Evolutionary conservation across 2,329 filamentous ascomycete genomes (phyloP).

Genomic region (Myriosclerotinia curreyana): DNA sequence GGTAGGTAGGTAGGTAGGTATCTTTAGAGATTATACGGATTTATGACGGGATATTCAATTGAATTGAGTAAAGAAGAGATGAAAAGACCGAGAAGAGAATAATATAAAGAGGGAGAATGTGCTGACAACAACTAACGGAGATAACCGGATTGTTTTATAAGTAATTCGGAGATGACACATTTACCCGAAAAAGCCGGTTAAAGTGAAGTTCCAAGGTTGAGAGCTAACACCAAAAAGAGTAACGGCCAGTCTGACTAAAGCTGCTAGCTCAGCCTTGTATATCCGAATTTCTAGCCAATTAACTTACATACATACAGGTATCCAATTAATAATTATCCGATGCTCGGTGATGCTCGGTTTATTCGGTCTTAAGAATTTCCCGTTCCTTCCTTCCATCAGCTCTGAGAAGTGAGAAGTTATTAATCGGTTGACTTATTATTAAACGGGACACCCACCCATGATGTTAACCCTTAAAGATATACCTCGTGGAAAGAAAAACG

Average conservation of each 20-base stretch:
- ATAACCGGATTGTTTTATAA: slow-evolving; percentile 7
- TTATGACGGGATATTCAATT: slow-evolving; percentile 10
- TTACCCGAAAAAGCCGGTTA: not conserved
- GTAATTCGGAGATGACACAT: slow-evolving; percentile 6
- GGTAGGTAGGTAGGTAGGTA: not conserved
- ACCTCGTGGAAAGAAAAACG: not conserved
- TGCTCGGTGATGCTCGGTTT: not conserved
- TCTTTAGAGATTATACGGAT: not conserved
- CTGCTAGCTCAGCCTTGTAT: too few relatives aligned
- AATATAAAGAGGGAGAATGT: not conserved
- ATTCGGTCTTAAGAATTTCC: slow-evolving; percentile 6
- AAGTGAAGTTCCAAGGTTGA: not conserved
- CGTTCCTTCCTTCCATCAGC: not conserved
- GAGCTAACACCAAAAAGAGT: not conserved
- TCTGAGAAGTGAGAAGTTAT: too few relatives aligned
- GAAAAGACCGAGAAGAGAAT: slow-evolving; percentile 15
- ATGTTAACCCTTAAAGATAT: not conserved
- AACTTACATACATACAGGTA: too few relatives aligned
- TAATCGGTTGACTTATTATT: too few relatives aligned
- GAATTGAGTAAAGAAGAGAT: not conserved
- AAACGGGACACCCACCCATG: too few relatives aligned
- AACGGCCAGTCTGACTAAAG: not conserved
- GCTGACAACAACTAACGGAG: not conserved
- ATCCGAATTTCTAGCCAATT: not conserved
- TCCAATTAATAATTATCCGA: not conserved